Evolutionary conservation across 495 filamentous ascomycete genomes (phyloP), one percentile per base, ranked within the genome.

Genomic region (Rhizodiscina lignyota): DNA sequence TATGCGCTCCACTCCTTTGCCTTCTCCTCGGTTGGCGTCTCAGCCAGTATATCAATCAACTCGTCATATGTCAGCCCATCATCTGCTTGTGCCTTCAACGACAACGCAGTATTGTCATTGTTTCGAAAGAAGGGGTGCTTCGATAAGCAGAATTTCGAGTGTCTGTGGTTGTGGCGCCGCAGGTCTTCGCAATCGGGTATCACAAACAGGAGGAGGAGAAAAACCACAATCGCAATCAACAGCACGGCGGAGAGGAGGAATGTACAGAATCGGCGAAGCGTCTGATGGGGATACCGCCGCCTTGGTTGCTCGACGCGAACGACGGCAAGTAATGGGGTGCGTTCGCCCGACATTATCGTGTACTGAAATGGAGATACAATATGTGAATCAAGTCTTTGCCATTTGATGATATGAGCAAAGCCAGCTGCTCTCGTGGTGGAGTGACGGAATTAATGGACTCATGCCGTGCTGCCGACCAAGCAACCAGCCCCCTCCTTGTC

Each of bases 1-100:
- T 94, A 96, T 41, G 68, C 58, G 50, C 79, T 87, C 84, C 84
- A 94, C 54, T 91, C 75, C 37, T 68, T 61, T 4, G 70, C 73
- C 47, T 74, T 76, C 19, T 67, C 61, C 30, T 70, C 66, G 21
- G 70, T 71, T 0, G 86, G 86, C 1, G 78, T 85, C 10, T 71
- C 60, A 18, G 74, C 55, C 34, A 94, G 59, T 27, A 93, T 70
- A 12, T 65, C 55, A 41, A 77, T 67, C 16, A 94, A 70, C 39
- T 83, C 66, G 28, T 74, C 60, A 48, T 74, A 82, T 23, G 58
- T 47, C 11, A 61, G 23, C 78, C 48, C 36, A 26, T 47, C 32
- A 20, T 49, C 21, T 66, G 49, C 33, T 64, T 54, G 4, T 56
- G 61, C 61, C 62, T 61, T n/a, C n/a, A n/a, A 34, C 40, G 39